Conservation (phyloP, 202 grass and related monocot genomes). For the Zizania palustris region DNA sequence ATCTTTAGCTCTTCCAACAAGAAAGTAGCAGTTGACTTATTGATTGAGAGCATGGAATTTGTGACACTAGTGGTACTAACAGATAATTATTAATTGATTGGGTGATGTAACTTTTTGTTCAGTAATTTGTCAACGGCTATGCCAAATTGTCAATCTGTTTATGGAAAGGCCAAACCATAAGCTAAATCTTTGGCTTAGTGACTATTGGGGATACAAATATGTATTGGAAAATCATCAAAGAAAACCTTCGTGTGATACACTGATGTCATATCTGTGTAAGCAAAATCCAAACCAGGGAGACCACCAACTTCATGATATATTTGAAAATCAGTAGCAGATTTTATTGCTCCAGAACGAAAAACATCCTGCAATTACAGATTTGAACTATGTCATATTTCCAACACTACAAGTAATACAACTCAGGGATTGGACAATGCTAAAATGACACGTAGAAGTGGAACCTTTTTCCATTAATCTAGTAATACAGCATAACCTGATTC, state of each 20-base stretch:
- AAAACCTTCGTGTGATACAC: constrained; percentile 97
- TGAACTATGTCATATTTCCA: constrained; percentile 18
- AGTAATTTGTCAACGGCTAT: neutral
- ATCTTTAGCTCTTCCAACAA: constrained; percentile 19
- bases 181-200: constrained; percentile 21
- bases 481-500: constrained; percentile 10
- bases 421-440: constrained; percentile 25
- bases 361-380: constrained; percentile 64
- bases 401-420: neutral
- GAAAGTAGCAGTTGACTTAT: constrained; percentile 7
- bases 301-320: constrained; percentile 92
- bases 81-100: constrained; percentile 13
- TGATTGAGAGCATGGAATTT: neutral
- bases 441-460: constrained; percentile 33
- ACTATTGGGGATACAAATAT: constrained; percentile 2
- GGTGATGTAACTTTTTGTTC: constrained; percentile 5
- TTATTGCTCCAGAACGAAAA: constrained; percentile 89
- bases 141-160: neutral
- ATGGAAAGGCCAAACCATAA: constrained; percentile 9
- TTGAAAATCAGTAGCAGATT: constrained; percentile 96
- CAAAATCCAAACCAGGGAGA: constrained; percentile 97
- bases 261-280: constrained; percentile 85
- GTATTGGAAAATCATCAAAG: constrained; percentile 32
- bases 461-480: constrained; percentile 14
- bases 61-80: neutral